Base-by-base conservation (phyloP, 345 rosid genomes). In the Acer campestre region DNA sequence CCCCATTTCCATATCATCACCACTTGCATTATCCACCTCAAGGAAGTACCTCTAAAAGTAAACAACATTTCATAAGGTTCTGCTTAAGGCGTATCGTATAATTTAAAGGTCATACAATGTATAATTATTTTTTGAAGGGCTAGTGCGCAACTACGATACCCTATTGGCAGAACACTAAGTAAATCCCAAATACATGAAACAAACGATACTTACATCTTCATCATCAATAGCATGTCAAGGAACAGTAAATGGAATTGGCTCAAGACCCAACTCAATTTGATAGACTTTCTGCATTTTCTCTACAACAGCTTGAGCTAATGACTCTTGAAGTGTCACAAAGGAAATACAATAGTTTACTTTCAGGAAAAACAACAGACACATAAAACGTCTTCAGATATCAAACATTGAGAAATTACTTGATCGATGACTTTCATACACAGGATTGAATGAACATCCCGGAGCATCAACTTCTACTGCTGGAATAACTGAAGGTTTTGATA, bases 381-480 rank as follows among this genome's bases (percentile, higher is more conserved):
- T 10, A 35, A n/a, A 44, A 55, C 7, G 27, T 29, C 6, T 10
- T 10, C 14, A 71, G 71, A 55, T 14, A 68, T 13, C 17, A 70
- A 73, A 12, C 25, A 2, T 35, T 8, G 48, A 56, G 51, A 61
- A 67, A 75, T 38, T 81, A 91, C 99, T 88, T 92, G 95, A n/a
- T n/a, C n/a, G n/a, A 81, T 96, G 99, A 73, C 94, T 89, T 68
- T 90, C 97, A 80, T 76, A 70, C 40, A 89, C n/a, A 68, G 98
- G 98, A 85, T 94, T 96, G 80, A 82, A 94, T 11, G 99, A 96
- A 77, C 99, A 96, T 38, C 98, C 99, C 12, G 94, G 88, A 80
- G 91, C 91, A 81, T 92, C 99, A 86, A 96, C 83, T 86, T 96
- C 99, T 62, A 95, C 99, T 1, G 98, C 94, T 70, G 97, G 97